A percentile compares a stretch with the other conserved stretches of the same genome.
These are phyloP conservation scores for Sugiyamaella lignohabitans DNA, from an alignment of 805 yeast genomes.

Conservation along the genomic window DNA sequence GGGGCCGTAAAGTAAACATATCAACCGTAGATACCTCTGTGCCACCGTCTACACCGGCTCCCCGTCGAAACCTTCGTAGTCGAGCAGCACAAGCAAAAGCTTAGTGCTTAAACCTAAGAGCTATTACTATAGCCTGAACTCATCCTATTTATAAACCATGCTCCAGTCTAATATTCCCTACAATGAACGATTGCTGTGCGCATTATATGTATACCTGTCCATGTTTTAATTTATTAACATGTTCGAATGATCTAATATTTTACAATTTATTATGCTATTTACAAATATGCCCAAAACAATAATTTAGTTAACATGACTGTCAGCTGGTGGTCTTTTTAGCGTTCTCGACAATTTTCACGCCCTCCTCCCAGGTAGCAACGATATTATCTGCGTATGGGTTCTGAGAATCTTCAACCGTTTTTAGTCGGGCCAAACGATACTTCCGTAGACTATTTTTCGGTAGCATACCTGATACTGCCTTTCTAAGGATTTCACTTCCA, in stretches of 20 bases:
- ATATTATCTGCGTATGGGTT: constrained; percentile 82
- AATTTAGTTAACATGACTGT: no score
- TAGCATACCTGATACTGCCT: constrained; percentile 94
- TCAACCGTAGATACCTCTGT: no score
- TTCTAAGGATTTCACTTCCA: constrained; percentile 71
- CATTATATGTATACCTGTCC: no score
- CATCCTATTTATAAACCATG: no score
- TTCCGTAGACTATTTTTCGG: constrained; percentile 85
- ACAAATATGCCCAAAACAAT: background rate
- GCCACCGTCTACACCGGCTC: background rate
- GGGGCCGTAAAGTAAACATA: no score
- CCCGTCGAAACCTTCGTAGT: background rate
- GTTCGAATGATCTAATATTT: no score
- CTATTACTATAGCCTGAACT: no score
- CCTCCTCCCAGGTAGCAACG: constrained; percentile 77
- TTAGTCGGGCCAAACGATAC: constrained; percentile 72
- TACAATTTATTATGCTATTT: background rate
- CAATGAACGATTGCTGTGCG: no score
- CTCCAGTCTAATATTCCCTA: no score
- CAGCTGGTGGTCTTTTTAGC: background rate
- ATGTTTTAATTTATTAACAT: no score
- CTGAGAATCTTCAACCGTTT: constrained; percentile 79
- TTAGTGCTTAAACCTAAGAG: no score
- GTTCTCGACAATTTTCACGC: constrained; percentile 8
- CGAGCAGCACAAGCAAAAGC: no score